Evolutionary conservation across 345 rosid genomes (phyloP).

Genomic region (Murraya koenigii): DNA sequence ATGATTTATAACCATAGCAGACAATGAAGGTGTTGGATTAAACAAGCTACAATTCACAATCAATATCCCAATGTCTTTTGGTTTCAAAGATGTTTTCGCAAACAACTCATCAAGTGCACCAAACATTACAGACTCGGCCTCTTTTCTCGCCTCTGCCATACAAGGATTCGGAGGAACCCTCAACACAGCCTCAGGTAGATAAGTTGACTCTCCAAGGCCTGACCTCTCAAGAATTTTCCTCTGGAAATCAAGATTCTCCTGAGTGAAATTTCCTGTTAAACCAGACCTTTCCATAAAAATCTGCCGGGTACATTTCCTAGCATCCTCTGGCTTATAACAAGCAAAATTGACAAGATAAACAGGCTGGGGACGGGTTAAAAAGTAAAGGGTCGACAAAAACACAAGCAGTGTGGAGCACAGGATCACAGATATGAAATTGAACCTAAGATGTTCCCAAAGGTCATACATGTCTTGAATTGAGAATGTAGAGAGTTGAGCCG

Average conservation of each 20-base stretch:
- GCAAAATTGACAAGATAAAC: conserved; percentile 47
- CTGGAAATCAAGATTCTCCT: conserved; percentile 42
- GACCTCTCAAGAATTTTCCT: conserved; percentile 50
- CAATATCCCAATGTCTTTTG: conserved; percentile 47
- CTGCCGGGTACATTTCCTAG: conserved; percentile 36
- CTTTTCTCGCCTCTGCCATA: conserved; percentile 47
- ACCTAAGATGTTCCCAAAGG: conserved; percentile 53
- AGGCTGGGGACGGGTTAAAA: conserved; percentile 41
- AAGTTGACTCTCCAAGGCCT: conserved; percentile 53
- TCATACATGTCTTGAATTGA: conserved; percentile 36
- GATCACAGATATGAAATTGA: conserved; percentile 44
- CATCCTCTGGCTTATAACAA: conserved; percentile 40
- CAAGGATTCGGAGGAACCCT: conserved; percentile 46
- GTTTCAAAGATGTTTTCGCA: conserved; percentile 38
- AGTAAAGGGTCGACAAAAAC: conserved; percentile 42
- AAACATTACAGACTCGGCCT: conserved; percentile 51
- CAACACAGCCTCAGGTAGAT: conserved; percentile 41
- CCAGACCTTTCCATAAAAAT: conserved; percentile 37
- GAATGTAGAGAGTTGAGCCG: conserved; percentile 41
- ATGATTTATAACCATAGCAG: conserved; percentile 51
- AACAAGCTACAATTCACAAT: conserved; percentile 51
- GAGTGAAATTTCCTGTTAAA: conserved; percentile 33
- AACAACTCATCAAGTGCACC: conserved; percentile 50
- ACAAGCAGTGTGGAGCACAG: conserved; percentile 44
- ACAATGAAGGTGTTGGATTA: conserved; percentile 52